Conservation (phyloP, 139 green algal genomes). For the Chlorella sp. region DNA sequence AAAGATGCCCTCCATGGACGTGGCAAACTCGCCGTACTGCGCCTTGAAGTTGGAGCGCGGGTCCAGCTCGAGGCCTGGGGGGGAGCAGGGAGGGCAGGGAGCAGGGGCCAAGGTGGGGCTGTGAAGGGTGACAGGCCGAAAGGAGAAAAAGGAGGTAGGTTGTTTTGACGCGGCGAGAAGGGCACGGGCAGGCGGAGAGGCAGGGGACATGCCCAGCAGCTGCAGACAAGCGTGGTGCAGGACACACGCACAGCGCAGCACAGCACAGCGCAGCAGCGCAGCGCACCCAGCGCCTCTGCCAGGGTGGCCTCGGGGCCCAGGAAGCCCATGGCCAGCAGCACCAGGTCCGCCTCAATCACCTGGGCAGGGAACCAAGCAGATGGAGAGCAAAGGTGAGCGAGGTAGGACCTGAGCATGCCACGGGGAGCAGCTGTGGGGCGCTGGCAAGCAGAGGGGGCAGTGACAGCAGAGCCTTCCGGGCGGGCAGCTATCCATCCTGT, state of each 20-base stretch:
- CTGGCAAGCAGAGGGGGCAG: too few relatives aligned
- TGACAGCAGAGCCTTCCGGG: too few relatives aligned
- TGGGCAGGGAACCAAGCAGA: neutral
- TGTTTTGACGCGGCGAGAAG: too few relatives aligned
- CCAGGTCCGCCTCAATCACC: conserved; percentile 88
- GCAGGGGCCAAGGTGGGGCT: too few relatives aligned
- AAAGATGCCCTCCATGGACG: conserved; percentile 92
- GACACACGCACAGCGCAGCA: neutral
- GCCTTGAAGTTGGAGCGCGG: conserved; percentile 96
- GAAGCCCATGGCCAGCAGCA: conserved; percentile 97
- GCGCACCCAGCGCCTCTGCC: conserved; percentile 68
- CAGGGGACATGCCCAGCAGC: neutral
- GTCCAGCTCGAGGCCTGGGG: conserved; percentile 75
- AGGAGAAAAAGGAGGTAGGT: too few relatives aligned
- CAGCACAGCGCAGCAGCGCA: neutral
- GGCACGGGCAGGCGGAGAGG: too few relatives aligned
- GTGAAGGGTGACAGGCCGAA: too few relatives aligned
- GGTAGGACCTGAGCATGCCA: too few relatives aligned
- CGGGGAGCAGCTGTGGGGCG: too few relatives aligned
- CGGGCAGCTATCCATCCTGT: too few relatives aligned
- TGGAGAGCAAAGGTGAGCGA: too few relatives aligned
- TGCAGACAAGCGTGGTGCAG: neutral
- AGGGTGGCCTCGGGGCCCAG: conserved; percentile 91
- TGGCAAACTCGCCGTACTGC: conserved; percentile 89
- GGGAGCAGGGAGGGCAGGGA: neutral